These are phyloP conservation scores for Populus hybrid DNA, from an alignment of 441 rosid species.

Conservation along the genomic window DNA sequence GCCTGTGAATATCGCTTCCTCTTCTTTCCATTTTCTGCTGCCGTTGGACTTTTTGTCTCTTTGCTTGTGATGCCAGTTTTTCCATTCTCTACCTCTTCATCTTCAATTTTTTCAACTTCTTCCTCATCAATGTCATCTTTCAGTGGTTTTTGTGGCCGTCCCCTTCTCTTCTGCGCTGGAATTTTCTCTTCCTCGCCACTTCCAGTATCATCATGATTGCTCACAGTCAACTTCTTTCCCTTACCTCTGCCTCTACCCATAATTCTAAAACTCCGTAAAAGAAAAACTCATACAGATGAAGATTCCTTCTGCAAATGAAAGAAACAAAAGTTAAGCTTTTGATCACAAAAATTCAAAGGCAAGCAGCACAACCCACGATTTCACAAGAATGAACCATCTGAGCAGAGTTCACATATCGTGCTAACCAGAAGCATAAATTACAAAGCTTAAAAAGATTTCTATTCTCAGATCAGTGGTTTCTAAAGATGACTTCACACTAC, in stretches of 20 bases:
- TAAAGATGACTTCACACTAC: too few species aligned
- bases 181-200: slow-evolving; percentile 61
- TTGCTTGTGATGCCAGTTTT: slow-evolving; percentile 32
- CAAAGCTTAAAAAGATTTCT: not conserved
- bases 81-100: slow-evolving; percentile 50
- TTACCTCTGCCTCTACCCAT: slow-evolving; percentile 87
- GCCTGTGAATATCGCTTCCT: slow-evolving; percentile 44
- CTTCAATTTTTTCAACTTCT: slow-evolving; percentile 50
- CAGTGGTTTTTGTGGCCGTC: slow-evolving; percentile 61
- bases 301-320: slow-evolving; percentile 35
- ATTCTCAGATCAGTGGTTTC: not conserved
- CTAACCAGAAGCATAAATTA: not conserved
- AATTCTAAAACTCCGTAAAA: slow-evolving; percentile 19
- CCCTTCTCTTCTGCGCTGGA: slow-evolving; percentile 65
- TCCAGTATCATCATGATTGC: slow-evolving; percentile 51
- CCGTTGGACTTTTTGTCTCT: slow-evolving; percentile 37
- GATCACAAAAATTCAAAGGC: slow-evolving; percentile 3
- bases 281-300: slow-evolving; percentile 26
- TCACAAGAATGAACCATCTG: not conserved
- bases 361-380: not conserved
- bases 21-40: slow-evolving; percentile 55
- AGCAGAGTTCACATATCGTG: not conserved
- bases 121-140: slow-evolving; percentile 57
- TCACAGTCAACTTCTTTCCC: slow-evolving; percentile 48
- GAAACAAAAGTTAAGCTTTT: slow-evolving; percentile 4